A percentile compares a stretch with the other conserved stretches of the same genome.
These are phyloP conservation scores for Yarrowia hollandica DNA, from an alignment of 805 yeast genomes.

Conservation along the genomic window DNA sequence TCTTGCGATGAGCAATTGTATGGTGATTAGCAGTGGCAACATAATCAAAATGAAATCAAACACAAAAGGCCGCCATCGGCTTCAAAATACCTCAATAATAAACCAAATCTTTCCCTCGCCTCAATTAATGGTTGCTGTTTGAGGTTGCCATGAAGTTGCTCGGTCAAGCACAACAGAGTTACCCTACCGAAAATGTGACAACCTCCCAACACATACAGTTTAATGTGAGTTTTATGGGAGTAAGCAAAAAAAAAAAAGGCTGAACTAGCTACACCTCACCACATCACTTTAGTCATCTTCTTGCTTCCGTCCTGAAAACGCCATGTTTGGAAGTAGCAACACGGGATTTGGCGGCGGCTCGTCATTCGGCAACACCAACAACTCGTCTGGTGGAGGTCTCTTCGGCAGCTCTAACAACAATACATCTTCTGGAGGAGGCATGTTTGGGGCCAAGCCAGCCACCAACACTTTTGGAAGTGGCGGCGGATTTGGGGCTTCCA, in stretches of 20 bases:
- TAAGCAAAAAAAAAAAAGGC: background rate
- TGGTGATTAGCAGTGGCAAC: no score
- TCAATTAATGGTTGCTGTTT: no score
- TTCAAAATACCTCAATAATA: no score
- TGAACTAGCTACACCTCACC: background rate
- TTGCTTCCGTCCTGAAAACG: conserved; percentile 7
- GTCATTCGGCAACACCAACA: conserved; percentile 13
- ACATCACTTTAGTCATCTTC: no score
- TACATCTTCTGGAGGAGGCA: conserved; percentile 32
- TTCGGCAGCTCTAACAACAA: conserved; percentile 31
- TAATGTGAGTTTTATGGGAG: background rate
- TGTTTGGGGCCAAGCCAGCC: conserved; percentile 35
- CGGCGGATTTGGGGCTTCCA: conserved; percentile 37
- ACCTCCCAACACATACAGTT: conserved; percentile 17
- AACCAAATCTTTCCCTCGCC: no score
- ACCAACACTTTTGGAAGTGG: conserved; percentile 28
- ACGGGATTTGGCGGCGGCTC: conserved; percentile 24
- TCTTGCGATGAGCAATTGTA: no score
- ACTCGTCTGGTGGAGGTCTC: conserved; percentile 16
- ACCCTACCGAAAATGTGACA: background rate
- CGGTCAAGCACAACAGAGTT: background rate
- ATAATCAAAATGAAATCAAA: no score
- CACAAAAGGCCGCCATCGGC: no score
- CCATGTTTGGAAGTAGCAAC: conserved; percentile 29
- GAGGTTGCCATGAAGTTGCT: no score